Evolutionary conservation across 495 filamentous ascomycete species (phyloP), one percentile per base, ranked within the genome.

Genomic region (Penicillium angulare): DNA sequence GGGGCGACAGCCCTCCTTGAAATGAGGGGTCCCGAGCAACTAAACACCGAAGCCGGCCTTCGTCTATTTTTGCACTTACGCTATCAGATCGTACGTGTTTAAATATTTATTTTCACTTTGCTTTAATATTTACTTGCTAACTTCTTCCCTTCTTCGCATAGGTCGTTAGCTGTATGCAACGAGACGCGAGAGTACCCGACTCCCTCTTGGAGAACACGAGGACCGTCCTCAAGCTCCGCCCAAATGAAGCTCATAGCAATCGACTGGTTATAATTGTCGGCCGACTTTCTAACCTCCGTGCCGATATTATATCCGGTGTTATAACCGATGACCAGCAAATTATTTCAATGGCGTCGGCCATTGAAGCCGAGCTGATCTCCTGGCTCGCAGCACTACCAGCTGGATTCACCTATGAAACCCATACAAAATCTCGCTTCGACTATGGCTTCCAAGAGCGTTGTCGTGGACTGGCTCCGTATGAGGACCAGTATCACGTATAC

Each of bases 401-500:
- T 1, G 59, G 60, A 0, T 73, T 72, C 41, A 50, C 51, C 3
- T 75, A 73, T 34, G 57, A 65, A 24, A 68, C 51, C 1, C 49
- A 59, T 23, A 57, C 60, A 13, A 59, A 47, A 35, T 57, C 66
- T 0, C 53, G 59, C 1, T 48, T 61, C 1, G 62, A 64, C 42
- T 54, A 50, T 16, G 32, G 44, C 18, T 66, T 61, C 33, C 56
- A 60, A 42, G 26, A 58, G 1, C 57, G 50, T 12, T 60, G 61
- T 26, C 53, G 61, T 16, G 68, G 67, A 5, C 49, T 67, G 16
- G 20, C 40, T 10, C 59, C 59, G 1, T 84, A 82, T 52, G 75
- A 79, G 34, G 74, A 79, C 26, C 69, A 74, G 48, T 87, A 84
- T 57, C 82, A 87, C 55, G 59, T 76, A 13, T 88, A 87, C 56